Percentiles rank a stretch among this genome's conserved stretches.
Evolutionary conservation across 495 filamentous ascomycete genomes (phyloP).

Genomic region (Hypoxylon fuscum): DNA sequence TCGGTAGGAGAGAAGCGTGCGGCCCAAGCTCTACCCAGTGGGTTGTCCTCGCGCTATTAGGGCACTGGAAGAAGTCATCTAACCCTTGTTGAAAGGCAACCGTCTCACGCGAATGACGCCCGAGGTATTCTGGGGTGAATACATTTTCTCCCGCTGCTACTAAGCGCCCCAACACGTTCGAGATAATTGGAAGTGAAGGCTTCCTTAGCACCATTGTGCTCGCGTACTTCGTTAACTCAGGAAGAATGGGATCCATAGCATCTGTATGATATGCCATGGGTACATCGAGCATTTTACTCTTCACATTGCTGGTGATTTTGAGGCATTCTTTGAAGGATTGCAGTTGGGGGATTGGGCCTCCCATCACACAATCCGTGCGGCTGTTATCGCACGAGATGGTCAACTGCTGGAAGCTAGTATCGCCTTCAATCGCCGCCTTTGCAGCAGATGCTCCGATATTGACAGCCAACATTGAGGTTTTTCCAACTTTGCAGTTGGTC

Average conservation of each 20-base stretch:
- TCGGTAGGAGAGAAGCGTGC: conserved; percentile 11
- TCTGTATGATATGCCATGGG: conserved; percentile 12
- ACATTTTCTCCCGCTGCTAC: background rate
- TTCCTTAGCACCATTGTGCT: conserved; percentile 1
- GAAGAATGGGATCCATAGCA: conserved; percentile 17
- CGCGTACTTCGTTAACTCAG: conserved; percentile 8
- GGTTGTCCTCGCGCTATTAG: background rate
- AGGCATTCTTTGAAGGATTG: background rate
- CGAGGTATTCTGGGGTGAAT: conserved; percentile 10
- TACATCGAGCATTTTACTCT: conserved; percentile 17
- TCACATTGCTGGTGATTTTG: background rate
- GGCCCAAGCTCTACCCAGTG: conserved; percentile 1
- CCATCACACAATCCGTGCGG: conserved; percentile 1
- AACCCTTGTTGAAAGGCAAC: conserved; percentile 16
- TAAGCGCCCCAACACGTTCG: background rate
- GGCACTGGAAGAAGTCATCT: conserved; percentile 1
- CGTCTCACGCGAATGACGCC: conserved; percentile 7
- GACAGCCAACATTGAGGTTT: conserved; percentile 1
- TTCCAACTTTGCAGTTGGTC: background rate
- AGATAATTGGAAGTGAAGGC: background rate
- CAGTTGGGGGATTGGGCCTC: background rate
- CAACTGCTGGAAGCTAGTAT: background rate
- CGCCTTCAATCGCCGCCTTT: background rate
- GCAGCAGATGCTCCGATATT: background rate
- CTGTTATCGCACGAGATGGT: conserved; percentile 1